A percentile compares a stretch with the other conserved stretches of the same genome.
phyloP scores from a whole-genome alignment of 345 rosid species.

The Hirschfeldia incana region DNA sequence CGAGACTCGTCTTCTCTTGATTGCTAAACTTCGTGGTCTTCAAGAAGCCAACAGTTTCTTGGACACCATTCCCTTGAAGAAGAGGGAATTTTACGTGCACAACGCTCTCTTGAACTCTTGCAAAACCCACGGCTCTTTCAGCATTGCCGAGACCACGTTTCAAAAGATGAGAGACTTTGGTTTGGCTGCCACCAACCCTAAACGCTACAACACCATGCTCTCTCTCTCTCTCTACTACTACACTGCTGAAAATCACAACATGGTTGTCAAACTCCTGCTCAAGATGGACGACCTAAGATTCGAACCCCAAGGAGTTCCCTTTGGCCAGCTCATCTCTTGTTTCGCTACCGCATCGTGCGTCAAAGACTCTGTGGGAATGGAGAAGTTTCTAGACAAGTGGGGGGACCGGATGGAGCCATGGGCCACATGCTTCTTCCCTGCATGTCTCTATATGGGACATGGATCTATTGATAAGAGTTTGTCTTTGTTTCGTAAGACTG shows the following conservation, averaged over 20 bases:
- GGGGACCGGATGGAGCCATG: conserved; percentile 38
- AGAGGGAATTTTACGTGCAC: conserved; percentile 39
- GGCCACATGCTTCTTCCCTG: conserved; percentile 39
- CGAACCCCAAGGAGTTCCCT: conserved; percentile 25
- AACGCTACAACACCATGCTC: conserved; percentile 51
- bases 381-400: conserved; percentile 46
- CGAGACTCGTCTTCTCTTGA: conserved; percentile 48
- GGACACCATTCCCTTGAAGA: conserved; percentile 31
- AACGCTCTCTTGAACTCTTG: conserved; percentile 51
- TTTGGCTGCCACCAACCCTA: background rate
- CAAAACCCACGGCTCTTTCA: conserved; percentile 29
- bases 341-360: conserved; percentile 29
- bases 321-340: conserved; percentile 44
- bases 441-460: conserved; percentile 43
- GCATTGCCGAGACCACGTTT: conserved; percentile 48
- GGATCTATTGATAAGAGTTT: conserved; percentile 44
- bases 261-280: conserved; percentile 43
- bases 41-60: conserved; percentile 48
- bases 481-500: conserved; percentile 45
- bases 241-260: conserved; percentile 40
- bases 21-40: conserved; percentile 47
- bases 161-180: conserved; percentile 43
- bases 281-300: conserved; percentile 56
- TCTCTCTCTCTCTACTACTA: conserved; percentile 47
- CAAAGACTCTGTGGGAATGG: conserved; percentile 46